Conservation (phyloP, 2,329 filamentous ascomycete species). For the Diaporthe vexans region DNA sequence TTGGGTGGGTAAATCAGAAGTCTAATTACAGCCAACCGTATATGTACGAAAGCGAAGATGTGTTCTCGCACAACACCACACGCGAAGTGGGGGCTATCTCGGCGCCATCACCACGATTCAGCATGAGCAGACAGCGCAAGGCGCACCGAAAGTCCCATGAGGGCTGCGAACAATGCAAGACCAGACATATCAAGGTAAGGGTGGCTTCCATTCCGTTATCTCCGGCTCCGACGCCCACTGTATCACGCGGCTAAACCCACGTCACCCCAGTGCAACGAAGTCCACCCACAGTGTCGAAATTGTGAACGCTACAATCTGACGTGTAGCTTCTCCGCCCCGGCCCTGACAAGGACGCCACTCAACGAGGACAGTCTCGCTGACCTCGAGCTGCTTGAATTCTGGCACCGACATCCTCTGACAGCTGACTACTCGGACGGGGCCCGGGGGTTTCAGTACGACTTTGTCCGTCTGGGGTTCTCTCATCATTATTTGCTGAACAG, state of each 20-base stretch:
- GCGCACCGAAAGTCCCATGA: not conserved
- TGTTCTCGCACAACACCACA: not conserved
- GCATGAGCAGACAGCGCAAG: not conserved
- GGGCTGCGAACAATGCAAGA: constrained; percentile 16
- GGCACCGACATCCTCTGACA: constrained; percentile 9
- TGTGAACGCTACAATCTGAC: constrained; percentile 17
- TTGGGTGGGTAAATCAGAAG: not conserved
- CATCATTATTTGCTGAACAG: constrained; percentile 19
- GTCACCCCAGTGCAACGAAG: constrained; percentile 6
- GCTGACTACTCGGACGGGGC: constrained; percentile 8
- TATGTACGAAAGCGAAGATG: not conserved
- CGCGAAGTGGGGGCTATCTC: not conserved
- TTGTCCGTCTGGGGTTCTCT: not conserved
- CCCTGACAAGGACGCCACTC: not conserved
- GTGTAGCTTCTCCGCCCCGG: constrained; percentile 11
- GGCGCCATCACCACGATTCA: not conserved
- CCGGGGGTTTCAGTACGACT: not conserved
- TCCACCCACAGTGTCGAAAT: not conserved
- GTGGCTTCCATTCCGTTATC: not conserved
- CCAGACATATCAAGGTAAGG: constrained; percentile 19
- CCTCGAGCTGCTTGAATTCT: constrained; percentile 13
- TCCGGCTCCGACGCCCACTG: not conserved
- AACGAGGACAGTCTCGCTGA: constrained; percentile 14
- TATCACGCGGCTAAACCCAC: not conserved
- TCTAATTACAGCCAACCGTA: not conserved